Conservation (phyloP, 139 green algal genomes). For the Dunaliella sp. region DNA sequence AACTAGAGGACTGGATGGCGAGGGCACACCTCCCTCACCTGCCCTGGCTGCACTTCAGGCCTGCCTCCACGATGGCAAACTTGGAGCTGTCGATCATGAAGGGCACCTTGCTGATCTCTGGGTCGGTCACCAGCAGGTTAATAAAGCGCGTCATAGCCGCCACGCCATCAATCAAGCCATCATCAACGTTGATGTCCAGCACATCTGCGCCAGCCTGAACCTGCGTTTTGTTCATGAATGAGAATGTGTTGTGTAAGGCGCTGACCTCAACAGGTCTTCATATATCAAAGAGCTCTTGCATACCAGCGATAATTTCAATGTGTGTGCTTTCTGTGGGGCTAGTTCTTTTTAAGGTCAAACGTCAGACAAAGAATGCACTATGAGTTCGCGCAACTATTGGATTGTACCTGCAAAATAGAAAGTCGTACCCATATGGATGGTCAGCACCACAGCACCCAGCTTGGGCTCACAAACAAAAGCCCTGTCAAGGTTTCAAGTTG, state of each 20-base stretch:
- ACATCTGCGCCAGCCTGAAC: conserved; percentile 80
- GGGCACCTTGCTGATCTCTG: conserved; percentile 89
- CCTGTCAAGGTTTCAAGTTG: no score
- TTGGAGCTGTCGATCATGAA: conserved; percentile 99
- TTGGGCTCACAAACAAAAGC: no score
- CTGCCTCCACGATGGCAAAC: conserved; percentile 96
- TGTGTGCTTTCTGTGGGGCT: not conserved
- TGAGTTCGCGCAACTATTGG: not conserved
- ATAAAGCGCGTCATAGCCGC: conserved; percentile 94
- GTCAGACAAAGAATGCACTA: not conserved
- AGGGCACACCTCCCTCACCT: conserved; percentile 51
- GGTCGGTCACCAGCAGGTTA: conserved; percentile 95
- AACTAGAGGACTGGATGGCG: not conserved
- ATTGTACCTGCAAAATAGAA: no score
- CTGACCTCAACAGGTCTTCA: not conserved
- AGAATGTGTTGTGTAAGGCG: not conserved
- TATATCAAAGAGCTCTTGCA: not conserved
- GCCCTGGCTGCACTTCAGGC: conserved; percentile 92
- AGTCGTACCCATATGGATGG: no score
- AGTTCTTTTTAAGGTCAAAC: not conserved
- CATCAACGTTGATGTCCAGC: conserved; percentile 99
- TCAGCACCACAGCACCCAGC: no score
- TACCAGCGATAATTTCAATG: no score
- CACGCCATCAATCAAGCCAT: conserved; percentile 95
- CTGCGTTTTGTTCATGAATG: not conserved